Evolutionary conservation across 2,329 filamentous ascomycete genomes (phyloP).

Genomic region (Aspergillus pseudoviridinutans): DNA sequence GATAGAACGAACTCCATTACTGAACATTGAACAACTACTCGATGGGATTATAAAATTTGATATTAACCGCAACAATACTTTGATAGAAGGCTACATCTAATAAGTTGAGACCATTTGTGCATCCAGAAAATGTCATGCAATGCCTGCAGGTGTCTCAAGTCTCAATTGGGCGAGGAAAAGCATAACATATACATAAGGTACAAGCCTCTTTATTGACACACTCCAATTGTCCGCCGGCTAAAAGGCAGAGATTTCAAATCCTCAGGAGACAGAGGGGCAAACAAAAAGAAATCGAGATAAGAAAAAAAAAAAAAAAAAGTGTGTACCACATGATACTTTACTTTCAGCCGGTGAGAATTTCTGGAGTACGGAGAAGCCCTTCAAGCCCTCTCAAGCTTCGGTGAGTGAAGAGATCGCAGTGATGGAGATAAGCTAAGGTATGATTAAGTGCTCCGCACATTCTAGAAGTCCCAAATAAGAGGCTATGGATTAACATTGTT

Average conservation of each 20-base stretch:
- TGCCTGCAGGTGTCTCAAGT: neutral
- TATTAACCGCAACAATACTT: neutral
- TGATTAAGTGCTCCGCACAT: neutral
- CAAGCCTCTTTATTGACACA: neutral
- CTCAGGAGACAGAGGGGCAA: too few species aligned
- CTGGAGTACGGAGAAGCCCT: conserved; percentile 13
- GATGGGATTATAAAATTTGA: too few species aligned
- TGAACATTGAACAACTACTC: too few species aligned
- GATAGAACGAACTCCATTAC: neutral
- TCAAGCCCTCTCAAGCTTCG: too few species aligned
- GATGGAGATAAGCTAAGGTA: neutral
- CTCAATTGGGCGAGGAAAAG: neutral
- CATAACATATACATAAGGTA: neutral
- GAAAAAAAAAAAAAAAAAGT: conserved; percentile 10
- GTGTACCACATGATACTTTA: conserved; percentile 14
- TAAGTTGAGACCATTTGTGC: too few species aligned
- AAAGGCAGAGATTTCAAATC: neutral
- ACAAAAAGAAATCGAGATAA: neutral
- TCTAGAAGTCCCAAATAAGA: neutral
- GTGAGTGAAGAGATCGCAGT: too few species aligned
- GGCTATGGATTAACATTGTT: conserved; percentile 9
- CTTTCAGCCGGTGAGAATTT: conserved; percentile 22
- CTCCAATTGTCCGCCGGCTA: neutral
- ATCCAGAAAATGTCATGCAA: neutral
- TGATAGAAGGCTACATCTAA: neutral